Base-by-base conservation (phyloP, 306 rosid species). In the Dalbergia cochinchinensis region DNA sequence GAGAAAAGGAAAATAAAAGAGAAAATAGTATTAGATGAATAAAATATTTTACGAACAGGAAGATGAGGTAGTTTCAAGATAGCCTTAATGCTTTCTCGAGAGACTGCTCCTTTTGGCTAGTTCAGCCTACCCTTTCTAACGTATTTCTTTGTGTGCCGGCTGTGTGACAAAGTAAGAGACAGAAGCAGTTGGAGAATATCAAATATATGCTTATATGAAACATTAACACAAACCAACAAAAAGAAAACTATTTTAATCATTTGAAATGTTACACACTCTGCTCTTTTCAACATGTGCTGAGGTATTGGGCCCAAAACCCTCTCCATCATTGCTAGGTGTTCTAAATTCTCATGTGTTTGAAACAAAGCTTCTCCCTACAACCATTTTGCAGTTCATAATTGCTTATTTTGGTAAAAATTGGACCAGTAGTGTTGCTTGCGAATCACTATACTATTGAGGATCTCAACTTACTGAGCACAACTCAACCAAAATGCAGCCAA, bases 251-350 rank as follows among this genome's bases (percentile, higher is more conserved):
- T 39, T 39, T 11, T 63, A 63, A 11, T 66, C 42, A 54, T 70
- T 65, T 26, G 53, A 35, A 78, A 66, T 16, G 67, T 48, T 42
- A 78, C 96, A 54, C 61, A 91, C 96, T 88, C 89, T 34, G 82
- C 85, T 82, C 84, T 88, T 83, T 85, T 87, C 65, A 89, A 71
- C 74, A 89, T 79, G 12, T 86, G 89, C 83, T 79, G 89, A 0
- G 93, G 92, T 18, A 89, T 37, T 42, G 87, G 85, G 4, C 96
- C 96, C 15, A 91, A 84, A 42, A 86, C 93, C 19, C 93, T 84
- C 82, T 91, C 96, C 96, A 91, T 91, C 96, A 91, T 91, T 13
- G 96, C 92, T 1, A 91, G 88, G 80, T 91, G 96, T 81, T 91
- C 94, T 54, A 91, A 83, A 79, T 91, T 91, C 79, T 91, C 96